phyloP scores from a whole-genome alignment of 176 grass and related monocot species.

The Musa schizocarpa region DNA sequence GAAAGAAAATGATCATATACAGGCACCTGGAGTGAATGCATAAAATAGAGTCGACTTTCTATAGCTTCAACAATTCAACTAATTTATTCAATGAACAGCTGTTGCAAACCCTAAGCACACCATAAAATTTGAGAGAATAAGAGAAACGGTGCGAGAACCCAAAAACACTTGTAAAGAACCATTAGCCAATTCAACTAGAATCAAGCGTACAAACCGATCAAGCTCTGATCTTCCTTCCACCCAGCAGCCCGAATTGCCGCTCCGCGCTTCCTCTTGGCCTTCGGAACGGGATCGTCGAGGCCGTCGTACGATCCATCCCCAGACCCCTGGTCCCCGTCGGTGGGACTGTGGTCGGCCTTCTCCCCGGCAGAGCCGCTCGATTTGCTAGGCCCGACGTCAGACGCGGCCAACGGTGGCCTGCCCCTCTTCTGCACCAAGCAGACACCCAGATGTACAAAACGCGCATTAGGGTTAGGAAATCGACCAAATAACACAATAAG shows the following conservation, averaged over 20 bases:
- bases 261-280: conserved; percentile 37
- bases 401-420: conserved; percentile 18
- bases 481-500: neutral
- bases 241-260: conserved; percentile 22
- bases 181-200: neutral
- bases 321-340: conserved; percentile 21
- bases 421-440: conserved; percentile 29
- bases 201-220: conserved; percentile 33
- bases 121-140: neutral
- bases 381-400: conserved; percentile 6
- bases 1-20: neutral
- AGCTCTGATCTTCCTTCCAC: conserved; percentile 41
- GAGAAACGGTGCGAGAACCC: neutral
- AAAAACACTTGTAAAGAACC: neutral
- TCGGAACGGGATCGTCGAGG: conserved; percentile 27
- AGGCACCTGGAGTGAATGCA: neutral
- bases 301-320: conserved; percentile 29
- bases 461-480: neutral
- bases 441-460: conserved; percentile 9
- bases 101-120: neutral
- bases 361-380: conserved; percentile 4
- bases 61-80: neutral
- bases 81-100: neutral
- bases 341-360: conserved; percentile 22
- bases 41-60: neutral